A percentile compares a stretch with the other conserved stretches of the same genome.
phyloP scores from a whole-genome alignment of 768 basidiomycete species.

The Pleurotus tuoliensis region DNA sequence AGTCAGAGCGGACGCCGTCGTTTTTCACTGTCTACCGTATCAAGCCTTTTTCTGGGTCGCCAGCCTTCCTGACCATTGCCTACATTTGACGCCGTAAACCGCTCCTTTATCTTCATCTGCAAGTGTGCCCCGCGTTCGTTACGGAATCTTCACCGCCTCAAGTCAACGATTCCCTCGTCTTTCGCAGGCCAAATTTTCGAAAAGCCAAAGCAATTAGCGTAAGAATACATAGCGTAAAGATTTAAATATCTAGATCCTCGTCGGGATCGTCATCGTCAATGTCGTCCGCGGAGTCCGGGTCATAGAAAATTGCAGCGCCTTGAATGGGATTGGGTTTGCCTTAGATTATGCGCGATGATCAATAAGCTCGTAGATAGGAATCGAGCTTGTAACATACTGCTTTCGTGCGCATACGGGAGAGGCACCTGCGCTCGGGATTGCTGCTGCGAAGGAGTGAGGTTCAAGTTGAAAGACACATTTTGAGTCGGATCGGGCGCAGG shows the following conservation, averaged over 20 bases:
- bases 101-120: too few species aligned
- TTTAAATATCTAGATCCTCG: conserved; percentile 83
- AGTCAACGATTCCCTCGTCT: too few species aligned
- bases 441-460: conserved; percentile 78
- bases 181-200: too few species aligned
- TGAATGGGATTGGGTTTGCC: conserved; percentile 18
- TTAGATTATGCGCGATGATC: conserved; percentile 28
- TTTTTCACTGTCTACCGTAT: conserved; percentile 29
- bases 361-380: not conserved
- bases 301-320: conserved; percentile 69
- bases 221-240: not conserved
- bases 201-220: too few species aligned
- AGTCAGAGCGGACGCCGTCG: conserved; percentile 19
- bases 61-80: not conserved
- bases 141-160: too few species aligned
- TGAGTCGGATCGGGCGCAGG: conserved; percentile 56
- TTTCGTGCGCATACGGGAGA: conserved; percentile 84
- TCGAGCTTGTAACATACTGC: conserved; percentile 35
- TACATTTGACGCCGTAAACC: too few species aligned
- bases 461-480: conserved; percentile 83
- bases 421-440: conserved; percentile 78
- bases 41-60: conserved; percentile 17
- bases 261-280: conserved; percentile 96
- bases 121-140: too few species aligned
- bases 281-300: conserved; percentile 92